phyloP scores from a whole-genome alignment of 257 asterid species.

The Schizonepeta tenuifolia region DNA sequence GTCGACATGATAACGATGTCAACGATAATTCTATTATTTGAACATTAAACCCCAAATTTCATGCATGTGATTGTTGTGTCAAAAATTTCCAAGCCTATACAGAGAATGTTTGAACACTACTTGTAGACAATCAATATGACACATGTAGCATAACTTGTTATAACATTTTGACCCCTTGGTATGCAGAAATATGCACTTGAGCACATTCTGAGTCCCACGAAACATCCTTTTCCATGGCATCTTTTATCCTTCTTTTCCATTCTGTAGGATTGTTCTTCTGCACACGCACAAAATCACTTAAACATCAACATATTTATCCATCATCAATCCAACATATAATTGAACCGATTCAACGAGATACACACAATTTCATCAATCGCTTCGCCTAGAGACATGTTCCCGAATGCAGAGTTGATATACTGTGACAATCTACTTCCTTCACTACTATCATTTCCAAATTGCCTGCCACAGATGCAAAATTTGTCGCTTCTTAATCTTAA shows the following conservation, averaged over 20 bases:
- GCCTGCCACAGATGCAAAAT: conserved; percentile 45
- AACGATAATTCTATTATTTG: too few species aligned
- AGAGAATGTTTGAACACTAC: too few species aligned
- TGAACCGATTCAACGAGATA: conserved; percentile 2
- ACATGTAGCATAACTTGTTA: conserved; percentile 4
- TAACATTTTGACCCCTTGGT: conserved; percentile 47
- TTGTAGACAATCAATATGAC: background rate
- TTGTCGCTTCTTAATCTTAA: conserved; percentile 27
- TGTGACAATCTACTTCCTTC: conserved; percentile 49
- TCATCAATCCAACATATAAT: background rate
- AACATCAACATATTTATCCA: background rate
- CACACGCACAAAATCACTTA: conserved; percentile 6
- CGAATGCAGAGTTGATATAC: conserved; percentile 51
- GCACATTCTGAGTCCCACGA: conserved; percentile 79
- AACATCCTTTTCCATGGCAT: conserved; percentile 67
- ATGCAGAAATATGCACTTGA: conserved; percentile 64
- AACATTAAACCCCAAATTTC: too few species aligned
- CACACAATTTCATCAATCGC: conserved; percentile 76
- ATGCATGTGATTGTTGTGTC: too few species aligned
- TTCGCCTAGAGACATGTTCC: conserved; percentile 54
- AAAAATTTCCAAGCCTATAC: too few species aligned
- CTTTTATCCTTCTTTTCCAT: conserved; percentile 58
- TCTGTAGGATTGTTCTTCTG: conserved; percentile 62
- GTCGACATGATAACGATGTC: too few species aligned
- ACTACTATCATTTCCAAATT: conserved; percentile 37